Base-by-base conservation (phyloP, 345 rosid species). In the Lepidium sativum region DNA sequence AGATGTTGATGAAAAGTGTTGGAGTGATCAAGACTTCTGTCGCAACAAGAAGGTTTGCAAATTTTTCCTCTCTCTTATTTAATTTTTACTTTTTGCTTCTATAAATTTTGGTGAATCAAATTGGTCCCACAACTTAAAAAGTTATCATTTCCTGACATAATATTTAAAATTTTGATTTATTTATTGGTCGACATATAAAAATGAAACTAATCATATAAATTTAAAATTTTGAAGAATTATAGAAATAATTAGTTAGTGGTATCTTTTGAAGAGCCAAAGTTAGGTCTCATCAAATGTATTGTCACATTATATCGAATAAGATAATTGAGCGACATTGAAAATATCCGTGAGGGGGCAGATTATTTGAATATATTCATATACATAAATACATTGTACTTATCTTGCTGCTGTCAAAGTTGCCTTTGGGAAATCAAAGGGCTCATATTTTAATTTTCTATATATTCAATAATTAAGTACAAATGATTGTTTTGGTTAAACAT, bases 21-120 rank as follows among this genome's bases (percentile, higher is more conserved):
- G 97, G 94, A 91, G 94, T 54, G 83, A 87, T 61, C 85, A 76
- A 74, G 75, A 80, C 12, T 88, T 86, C 57, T 91, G 96, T 83
- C 77, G 87, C 73, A 84, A 80, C 64, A 62, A 77, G 40, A 88
- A 91, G 96, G 97, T 90, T 72, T 39, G 15, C n/a, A 75, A 1
- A 78, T 75, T 34, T 32, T 9, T 12, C 41, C 44, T 25, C 35
- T 40, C 6, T 32, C 18, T 9, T 10, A 16, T 13, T 48, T 6
- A 29, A 4, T 37, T 10, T n/a, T 17, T 13, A 39, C 3, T 9
- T 49, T 49, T 41, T 11, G 11, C 42, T 69, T 1, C 5, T 27
- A 47, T 29, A 31, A 27, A 32, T 20, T 10, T 70, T 62, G 35
- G 58, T 54, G 34, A 63, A 48, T 39, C 7, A 12, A 38, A 29